Percentiles rank a stretch among this genome's conserved stretches.
Conservation (phyloP, 2,329 filamentous ascomycete species). For the Colletotrichum aenigma region DNA sequence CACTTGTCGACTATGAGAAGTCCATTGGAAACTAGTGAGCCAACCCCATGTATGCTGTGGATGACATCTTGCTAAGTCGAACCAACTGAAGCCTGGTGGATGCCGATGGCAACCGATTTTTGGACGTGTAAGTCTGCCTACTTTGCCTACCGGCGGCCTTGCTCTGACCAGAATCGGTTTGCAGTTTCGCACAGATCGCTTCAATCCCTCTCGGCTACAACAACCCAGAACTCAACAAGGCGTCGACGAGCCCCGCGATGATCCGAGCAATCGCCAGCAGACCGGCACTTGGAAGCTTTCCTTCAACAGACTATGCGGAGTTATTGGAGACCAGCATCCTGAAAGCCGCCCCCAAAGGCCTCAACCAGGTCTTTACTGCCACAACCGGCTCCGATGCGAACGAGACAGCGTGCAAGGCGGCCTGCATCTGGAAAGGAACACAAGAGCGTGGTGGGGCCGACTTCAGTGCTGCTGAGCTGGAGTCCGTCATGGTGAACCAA, state of each 20-base stretch:
- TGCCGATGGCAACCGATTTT: conserved; percentile 71
- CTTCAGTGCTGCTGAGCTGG: conserved; percentile 78
- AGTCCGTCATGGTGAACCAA: conserved; percentile 80
- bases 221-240: conserved; percentile 75
- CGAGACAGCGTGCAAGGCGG: conserved; percentile 93
- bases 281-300: conserved; percentile 90
- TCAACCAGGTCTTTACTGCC: conserved; percentile 89
- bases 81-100: conserved; percentile 55
- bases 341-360: conserved; percentile 79
- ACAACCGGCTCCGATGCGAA: conserved; percentile 92
- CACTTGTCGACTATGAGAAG: conserved; percentile 77
- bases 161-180: neutral
- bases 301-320: conserved; percentile 80
- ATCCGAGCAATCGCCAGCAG: conserved; percentile 82
- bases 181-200: conserved; percentile 87
- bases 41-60: too few species aligned
- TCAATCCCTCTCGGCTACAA: conserved; percentile 94
- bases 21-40: conserved; percentile 71
- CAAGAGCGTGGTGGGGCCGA: conserved; percentile 83
- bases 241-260: conserved; percentile 80
- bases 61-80: too few species aligned
- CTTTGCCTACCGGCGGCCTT: fast-evolving
- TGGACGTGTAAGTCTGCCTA: conserved; percentile 64
- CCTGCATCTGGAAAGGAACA: conserved; percentile 90
- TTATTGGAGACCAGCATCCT: conserved; percentile 83